These are phyloP conservation scores for Sclerotinia glacialis DNA, from an alignment of 2,329 filamentous ascomycete genomes.

Conservation along the genomic window DNA sequence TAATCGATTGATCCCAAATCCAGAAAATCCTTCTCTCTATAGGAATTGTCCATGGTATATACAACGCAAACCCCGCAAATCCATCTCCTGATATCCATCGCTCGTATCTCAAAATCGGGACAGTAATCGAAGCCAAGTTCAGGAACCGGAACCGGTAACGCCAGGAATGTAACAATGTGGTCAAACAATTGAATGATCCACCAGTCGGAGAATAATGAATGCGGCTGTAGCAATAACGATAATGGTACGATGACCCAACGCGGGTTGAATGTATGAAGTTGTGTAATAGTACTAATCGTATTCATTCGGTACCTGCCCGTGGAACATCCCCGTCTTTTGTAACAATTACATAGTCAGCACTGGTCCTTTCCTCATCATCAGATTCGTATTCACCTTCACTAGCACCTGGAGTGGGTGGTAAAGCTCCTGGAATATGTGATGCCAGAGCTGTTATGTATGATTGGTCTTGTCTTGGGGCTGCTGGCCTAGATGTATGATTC, in stretches of 20 bases:
- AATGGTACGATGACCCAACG: slow-evolving; percentile 1
- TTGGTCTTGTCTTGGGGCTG: slow-evolving; percentile 3
- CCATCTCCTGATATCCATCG: slow-evolving; percentile 23
- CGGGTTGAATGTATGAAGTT: slow-evolving; percentile 5
- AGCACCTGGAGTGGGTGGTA: slow-evolving; percentile 39
- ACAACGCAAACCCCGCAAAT: slow-evolving; percentile 27
- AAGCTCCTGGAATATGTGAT: slow-evolving; percentile 33
- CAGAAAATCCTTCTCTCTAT: slow-evolving; percentile 22
- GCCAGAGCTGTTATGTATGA: slow-evolving; percentile 15
- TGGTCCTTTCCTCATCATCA: slow-evolving; percentile 26
- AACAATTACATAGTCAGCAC: slow-evolving; percentile 30
- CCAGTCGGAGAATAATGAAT: slow-evolving; percentile 15
- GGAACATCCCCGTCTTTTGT: slow-evolving; percentile 33
- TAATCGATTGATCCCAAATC: slow-evolving; percentile 16
- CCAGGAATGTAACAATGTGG: slow-evolving; percentile 16
- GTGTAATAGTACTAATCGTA: slow-evolving; percentile 14
- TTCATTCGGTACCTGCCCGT: slow-evolving; percentile 20
- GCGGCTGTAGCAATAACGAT: slow-evolving; percentile 11
- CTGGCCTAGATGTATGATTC: slow-evolving; percentile 14
- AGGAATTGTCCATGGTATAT: slow-evolving; percentile 34
- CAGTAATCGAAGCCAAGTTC: slow-evolving; percentile 7
- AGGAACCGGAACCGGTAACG: slow-evolving; percentile 16
- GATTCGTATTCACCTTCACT: slow-evolving; percentile 41
- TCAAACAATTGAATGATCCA: slow-evolving; percentile 20
- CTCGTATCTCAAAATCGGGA: slow-evolving; percentile 23